A percentile compares a stretch with the other conserved stretches of the same genome.
phyloP scores from a whole-genome alignment of 108 stramenopile species.

The Aurantiochytrium sp. region DNA sequence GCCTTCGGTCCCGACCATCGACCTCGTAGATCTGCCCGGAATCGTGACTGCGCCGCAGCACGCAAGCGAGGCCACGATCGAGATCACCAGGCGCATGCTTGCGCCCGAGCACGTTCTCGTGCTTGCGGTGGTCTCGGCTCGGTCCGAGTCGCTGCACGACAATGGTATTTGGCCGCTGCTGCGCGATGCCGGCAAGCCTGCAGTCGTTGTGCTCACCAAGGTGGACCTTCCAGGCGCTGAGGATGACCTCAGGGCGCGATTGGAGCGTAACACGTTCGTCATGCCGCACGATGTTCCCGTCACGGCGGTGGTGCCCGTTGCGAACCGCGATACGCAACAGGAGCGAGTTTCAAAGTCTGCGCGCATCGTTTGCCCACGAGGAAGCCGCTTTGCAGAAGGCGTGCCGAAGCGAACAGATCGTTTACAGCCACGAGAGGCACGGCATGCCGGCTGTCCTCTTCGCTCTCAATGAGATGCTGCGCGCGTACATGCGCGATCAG shows the following conservation, averaged over 20 bases:
- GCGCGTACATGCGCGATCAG: slow-evolving; percentile 1
- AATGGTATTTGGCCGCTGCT: neutral
- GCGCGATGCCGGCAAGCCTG: neutral
- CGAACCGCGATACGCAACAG: neutral
- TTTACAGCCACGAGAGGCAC: neutral
- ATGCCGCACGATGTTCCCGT: neutral
- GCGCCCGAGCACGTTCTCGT: neutral
- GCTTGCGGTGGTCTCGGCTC: neutral
- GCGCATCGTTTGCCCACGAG: neutral
- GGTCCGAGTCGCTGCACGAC: neutral
- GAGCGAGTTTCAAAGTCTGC: neutral
- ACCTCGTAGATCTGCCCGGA: slow-evolving; percentile 21
- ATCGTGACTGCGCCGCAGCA: neutral
- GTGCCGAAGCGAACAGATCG: neutral
- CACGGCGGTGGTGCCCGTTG: neutral
- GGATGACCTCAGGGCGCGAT: neutral
- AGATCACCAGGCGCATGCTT: neutral
- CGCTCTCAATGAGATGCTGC: neutral
- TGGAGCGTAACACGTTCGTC: neutral
- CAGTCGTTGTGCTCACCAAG: neutral
- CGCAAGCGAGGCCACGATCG: neutral
- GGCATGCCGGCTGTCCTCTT: neutral
- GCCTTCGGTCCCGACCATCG: neutral
- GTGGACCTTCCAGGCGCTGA: neutral
- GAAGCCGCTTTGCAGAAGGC: neutral